Base-by-base conservation (phyloP, 1,284 basidiomycete species). In the Cryptococcus sp. region DNA sequence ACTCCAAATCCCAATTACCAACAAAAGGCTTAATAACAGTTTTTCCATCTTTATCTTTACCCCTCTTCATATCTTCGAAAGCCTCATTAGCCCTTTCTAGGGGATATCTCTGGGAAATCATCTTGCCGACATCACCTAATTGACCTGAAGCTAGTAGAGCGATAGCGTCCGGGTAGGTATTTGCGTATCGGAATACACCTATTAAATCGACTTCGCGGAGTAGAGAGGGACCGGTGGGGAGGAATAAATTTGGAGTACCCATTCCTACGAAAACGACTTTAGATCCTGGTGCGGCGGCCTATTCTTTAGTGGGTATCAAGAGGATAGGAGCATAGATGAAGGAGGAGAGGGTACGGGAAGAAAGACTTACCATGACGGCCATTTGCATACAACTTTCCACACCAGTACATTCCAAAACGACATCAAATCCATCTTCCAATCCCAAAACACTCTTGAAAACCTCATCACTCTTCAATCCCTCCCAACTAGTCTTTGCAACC, bases 361-460 rank as follows among this genome's bases (percentile, higher is more conserved):
- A 28, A n/a, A 14, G 36, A 76, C 86, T 79, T 76, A 88, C 87
- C 75, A 87, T 82, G 59, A 91, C 81, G 48, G 86, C 85, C 82
- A 89, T 85, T 70, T 92, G 88, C 70, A 92, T 91, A 69, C 87
- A 90, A 25, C 83, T 80, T 73, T 93, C 91, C 2, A 91, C 91
- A 60, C 93, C 93, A 4, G 92, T 94, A 76, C 93, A 97, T 74
- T 97, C 93, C 65, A 92, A 89, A 34, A 96, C 85, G 62, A 88
- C 79, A 74, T 97, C 91, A 74, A 92, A 94, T 13, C 91, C 92
- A 28, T 88, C 84, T 21, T 80, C 78, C 54, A 83, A 77, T 50
- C 77, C 79, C 45, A 69, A 61, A 18, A 71, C 64, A 4, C 40
- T 25, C 25, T 56, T 50, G 0, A 73, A 60, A 1, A 58, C 62